These are phyloP conservation scores for Tylopilus balloui DNA, from an alignment of 768 basidiomycete genomes.

Conservation along the genomic window DNA sequence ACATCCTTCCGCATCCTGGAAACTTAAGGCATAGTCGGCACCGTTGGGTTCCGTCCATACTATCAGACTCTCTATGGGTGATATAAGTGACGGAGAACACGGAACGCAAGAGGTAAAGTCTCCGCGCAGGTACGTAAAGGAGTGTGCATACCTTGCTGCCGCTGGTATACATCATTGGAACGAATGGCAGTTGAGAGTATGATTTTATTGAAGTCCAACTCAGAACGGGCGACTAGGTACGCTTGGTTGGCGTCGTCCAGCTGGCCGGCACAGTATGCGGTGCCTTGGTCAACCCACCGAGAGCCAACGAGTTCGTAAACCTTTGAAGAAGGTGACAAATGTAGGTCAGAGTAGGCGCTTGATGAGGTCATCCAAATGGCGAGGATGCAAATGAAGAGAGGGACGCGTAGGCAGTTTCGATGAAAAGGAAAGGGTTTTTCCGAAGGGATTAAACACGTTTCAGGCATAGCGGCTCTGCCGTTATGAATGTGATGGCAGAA, in stretches of 20 bases:
- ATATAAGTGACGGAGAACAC: conserved; percentile 10
- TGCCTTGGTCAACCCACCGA: conserved; percentile 94
- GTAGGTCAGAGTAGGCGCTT: conserved; percentile 29
- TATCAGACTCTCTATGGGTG: conserved; percentile 80
- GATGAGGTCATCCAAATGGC: conserved; percentile 31
- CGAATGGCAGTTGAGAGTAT: conserved; percentile 80
- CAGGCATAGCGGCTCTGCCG: conserved; percentile 18
- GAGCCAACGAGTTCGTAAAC: conserved; percentile 92
- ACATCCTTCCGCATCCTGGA: conserved; percentile 94
- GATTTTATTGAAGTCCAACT: conserved; percentile 64
- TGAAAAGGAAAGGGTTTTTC: conserved; percentile 11
- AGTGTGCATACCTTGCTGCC: conserved; percentile 67
- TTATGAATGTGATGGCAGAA: conserved; percentile 21
- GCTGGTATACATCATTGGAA: conserved; percentile 79
- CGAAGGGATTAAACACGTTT: conserved; percentile 23
- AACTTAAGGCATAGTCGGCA: conserved; percentile 93
- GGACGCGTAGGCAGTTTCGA: conserved; percentile 15
- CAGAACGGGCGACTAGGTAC: conserved; percentile 78
- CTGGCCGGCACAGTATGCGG: conserved; percentile 92
- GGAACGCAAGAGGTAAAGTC: conserved; percentile 6
- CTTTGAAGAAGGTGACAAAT: conserved; percentile 39
- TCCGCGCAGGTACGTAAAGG: neutral
- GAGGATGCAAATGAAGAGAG: conserved; percentile 18
- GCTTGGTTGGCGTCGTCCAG: conserved; percentile 75
- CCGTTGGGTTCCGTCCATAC: conserved; percentile 98